Evolutionary conservation across 2,329 filamentous ascomycete species (phyloP), one percentile per base, ranked within the genome.

Genomic region (Penicillium sp.): DNA sequence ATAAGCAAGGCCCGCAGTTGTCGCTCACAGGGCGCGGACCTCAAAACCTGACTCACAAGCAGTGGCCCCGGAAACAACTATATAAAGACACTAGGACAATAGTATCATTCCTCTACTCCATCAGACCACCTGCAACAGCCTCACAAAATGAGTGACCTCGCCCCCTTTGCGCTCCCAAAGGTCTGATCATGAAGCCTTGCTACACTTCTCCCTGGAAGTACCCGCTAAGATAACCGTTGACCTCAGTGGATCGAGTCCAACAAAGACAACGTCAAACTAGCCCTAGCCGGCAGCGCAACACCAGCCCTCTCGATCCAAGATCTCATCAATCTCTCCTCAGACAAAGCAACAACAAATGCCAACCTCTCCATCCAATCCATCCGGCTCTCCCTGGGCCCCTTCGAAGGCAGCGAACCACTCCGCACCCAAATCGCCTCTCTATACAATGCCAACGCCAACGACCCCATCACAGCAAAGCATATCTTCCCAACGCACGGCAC

Each of bases 111-210:
- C 15, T 25, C 14, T 34, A 5, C 31, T 14, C 38, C 4, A 10
- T 25, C 8, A n/a, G 37, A 25, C 15, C n/a, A n/a, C 7, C 15
- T 4, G 20, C 20, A 20, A 20, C 20, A 20, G 6, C 11, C 5
- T 11, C 52, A 25, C 25, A 60, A 25, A 5, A 62, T 62, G 60
- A 22, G 35, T 10, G 31, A 48, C 0, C 43, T 62, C 22, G 54
- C 43, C n/a, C 28, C 60, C 38, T 62, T 62, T 42, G 57, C 58
- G 45, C 60, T 62, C 17, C 60, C 57, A 38, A 54, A 56, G 48
- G 60, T 59, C 41, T 5, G 20, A 12, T 7, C 8, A 15, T n/a
- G 38, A 17, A 56, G 5, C 42, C 34, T 15, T 22, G 15, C 31
- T 2, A 31, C 12, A 15, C 25, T 34, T 10, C 10, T 17, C 43